Percentiles rank a stretch among this genome's conserved stretches.
phyloP scores from a whole-genome alignment of 805 yeast genomes.

The Candida saitoana region DNA sequence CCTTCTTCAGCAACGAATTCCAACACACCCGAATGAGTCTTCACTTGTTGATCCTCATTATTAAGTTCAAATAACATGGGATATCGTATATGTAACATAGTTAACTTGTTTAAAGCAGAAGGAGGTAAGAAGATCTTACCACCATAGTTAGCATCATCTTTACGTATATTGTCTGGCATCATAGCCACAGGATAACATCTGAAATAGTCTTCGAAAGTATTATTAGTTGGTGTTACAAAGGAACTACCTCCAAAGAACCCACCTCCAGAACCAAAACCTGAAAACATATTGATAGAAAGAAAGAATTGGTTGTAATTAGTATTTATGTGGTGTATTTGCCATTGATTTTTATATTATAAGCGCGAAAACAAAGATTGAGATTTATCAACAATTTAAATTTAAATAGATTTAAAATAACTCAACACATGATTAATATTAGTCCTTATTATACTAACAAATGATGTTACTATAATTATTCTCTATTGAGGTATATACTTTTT shows the following conservation, averaged over 20 bases:
- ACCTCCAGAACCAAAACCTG: constrained; percentile 39
- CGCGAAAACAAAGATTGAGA: too few species aligned
- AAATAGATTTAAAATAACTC: too few species aligned
- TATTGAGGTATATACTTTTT: too few species aligned
- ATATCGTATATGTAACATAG: constrained; percentile 87
- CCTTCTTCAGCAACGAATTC: constrained; percentile 98
- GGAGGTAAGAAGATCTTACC: constrained; percentile 96
- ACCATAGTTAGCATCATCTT: constrained; percentile 82
- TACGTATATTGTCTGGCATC: constrained; percentile 74
- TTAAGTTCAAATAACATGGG: constrained; percentile 90
- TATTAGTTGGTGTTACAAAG: constrained; percentile 22
- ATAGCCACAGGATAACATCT: constrained; percentile 88
- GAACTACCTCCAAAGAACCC: constrained; percentile 5
- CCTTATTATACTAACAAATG: too few species aligned
- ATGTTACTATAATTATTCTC: too few species aligned
- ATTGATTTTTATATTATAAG: too few species aligned
- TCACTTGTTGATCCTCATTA: constrained; percentile 56
- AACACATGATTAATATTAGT: too few species aligned
- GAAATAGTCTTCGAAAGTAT: constrained; percentile 75
- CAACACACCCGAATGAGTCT: constrained; percentile 88
- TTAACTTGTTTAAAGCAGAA: constrained; percentile 80
- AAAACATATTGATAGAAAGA: constrained; percentile 33
- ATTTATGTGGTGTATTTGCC: too few species aligned
- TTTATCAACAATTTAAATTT: too few species aligned
- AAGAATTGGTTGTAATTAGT: too few species aligned